Evolutionary conservation across 1,284 basidiomycete genomes (phyloP), one percentile per base, ranked within the genome.

Genomic region (Trametes polyzona): DNA sequence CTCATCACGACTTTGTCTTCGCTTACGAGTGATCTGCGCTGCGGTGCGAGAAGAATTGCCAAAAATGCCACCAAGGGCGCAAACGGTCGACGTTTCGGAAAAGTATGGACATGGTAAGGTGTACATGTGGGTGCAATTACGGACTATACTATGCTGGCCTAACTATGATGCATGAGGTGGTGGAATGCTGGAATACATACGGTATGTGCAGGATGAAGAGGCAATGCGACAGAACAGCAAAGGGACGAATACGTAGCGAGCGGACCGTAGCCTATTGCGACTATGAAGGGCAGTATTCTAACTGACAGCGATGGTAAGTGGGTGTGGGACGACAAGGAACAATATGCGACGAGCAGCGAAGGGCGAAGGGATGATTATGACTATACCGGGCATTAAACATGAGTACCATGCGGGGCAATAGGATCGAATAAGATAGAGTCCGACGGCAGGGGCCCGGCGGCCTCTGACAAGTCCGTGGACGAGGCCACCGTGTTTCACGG

Each of bases 341-440:
- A 44, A 58, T 56, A 52, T 55, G 55, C 56, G 35, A 49, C 48
- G 51, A 58, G 55, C 40, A 59, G 55, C 52, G 50, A 60, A 58
- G 61, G 44, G 11, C 47, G 47, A 47, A 47, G 55, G n/a, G n/a
- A n/a, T n/a, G 47, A 63, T 64, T 63, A 65, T 52, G 58, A 47
- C 49, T 52, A 41, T 58, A 61, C 52, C 57, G 52, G 54, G 50
- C 52, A 67, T 66, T 67, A 67, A 65, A 65, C 55, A 60, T 58
- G 61, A 64, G 57, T 64, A 64, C 61, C 58, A 54, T 63, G 66
- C 52, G 50, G 51, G 47, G 39, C 59, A 58, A 65, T 64, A 55
- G 64, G 55, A 61, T 65, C 54, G 57, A 64, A 68, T 66, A 66
- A 65, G 61, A 63, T 68, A 66, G 51, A 59, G 59, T 62, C 59